Evolutionary conservation across 148 eudicot species (phyloP), one percentile per base, ranked within the genome.

Genomic region (Diospyros lotus): DNA sequence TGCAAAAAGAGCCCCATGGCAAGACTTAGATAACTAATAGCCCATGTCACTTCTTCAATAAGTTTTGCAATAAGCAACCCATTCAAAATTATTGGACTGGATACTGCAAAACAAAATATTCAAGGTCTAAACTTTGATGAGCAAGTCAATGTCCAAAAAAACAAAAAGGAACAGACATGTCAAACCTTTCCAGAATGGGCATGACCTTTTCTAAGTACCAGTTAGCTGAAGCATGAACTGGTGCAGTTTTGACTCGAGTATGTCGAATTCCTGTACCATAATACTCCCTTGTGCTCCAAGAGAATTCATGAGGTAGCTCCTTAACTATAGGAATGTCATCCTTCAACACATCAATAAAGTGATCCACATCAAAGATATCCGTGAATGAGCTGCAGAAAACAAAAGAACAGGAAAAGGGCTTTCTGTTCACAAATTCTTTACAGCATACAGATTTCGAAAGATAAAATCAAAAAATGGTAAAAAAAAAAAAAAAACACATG

Each of bases 261-360:
- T 89, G 90, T 70, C 97, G 90, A 74, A 92, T 89, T 48, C 93
- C 97, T 73, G 89, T 83, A 51, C 91, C 86, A 79, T 95, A 95
- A 79, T 92, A 95, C 78, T 86, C 97, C 72, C 97, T 84, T n/a
- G 99, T 92, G 81, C 99, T 92, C 99, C 99, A 93, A 12, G 89
- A 77, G 79, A 85, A 95, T 73, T 91, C 94, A 54, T 87, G 86
- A 3, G 99, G 99, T 67, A 95, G 81, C 83, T 92, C 96, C 78
- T 82, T 92, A 46, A 95, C 90, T 46, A 95, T 88, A 67, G 89
- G 75, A 59, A 95, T 79, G 61, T 95, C 99, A 85, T 90, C 89
- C 86, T 93, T 95, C 77, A 95, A 75, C 61, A 77, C 90, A 67
- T 86, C 79, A 70, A 95, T 95, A 73, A 95, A 95, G 93, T 93